Evolutionary conservation across 192 early-diverging fungal species (phyloP).

Genomic region (Rhizophlyctis rosea): DNA sequence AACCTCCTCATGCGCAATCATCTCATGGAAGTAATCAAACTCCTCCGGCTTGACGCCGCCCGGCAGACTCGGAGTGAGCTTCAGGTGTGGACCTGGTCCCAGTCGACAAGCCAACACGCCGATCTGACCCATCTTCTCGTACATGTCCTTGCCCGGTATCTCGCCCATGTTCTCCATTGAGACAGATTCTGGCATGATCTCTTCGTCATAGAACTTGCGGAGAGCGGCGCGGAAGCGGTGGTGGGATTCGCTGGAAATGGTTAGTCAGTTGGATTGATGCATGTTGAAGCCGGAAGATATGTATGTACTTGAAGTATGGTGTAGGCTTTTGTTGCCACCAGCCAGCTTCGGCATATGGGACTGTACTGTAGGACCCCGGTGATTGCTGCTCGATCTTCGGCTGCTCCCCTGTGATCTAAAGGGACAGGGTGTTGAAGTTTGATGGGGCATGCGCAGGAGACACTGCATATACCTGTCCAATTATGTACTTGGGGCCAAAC

Average conservation of each 20-base stretch:
- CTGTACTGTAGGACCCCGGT: slow-evolving; percentile 22
- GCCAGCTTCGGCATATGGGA: slow-evolving; percentile 35
- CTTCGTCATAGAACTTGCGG: slow-evolving; percentile 36
- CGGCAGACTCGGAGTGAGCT: slow-evolving; percentile 34
- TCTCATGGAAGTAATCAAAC: slow-evolving; percentile 56
- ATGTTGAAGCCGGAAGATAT: neutral
- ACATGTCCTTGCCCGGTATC: slow-evolving; percentile 20
- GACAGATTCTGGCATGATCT: slow-evolving; percentile 30
- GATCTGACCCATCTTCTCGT: slow-evolving; percentile 39
- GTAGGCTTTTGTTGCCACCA: slow-evolving; percentile 32
- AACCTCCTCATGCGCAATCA: slow-evolving; percentile 46
- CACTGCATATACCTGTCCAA: slow-evolving; percentile 17
- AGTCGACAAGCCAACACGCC: slow-evolving; percentile 40
- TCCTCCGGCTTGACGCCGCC: slow-evolving; percentile 49
- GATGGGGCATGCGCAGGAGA: slow-evolving; percentile 2
- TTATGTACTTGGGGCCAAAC: slow-evolving; percentile 18
- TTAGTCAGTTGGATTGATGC: neutral
- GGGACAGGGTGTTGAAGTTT: slow-evolving; percentile 18
- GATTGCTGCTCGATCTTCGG: slow-evolving; percentile 29
- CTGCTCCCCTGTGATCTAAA: slow-evolving; percentile 33
- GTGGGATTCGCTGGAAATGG: slow-evolving; percentile 32
- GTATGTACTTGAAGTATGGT: slow-evolving; percentile 40
- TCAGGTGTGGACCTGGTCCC: slow-evolving; percentile 48
- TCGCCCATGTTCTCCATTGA: slow-evolving; percentile 31
- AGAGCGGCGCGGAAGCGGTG: slow-evolving; percentile 38